Percentiles rank a stretch among this genome's conserved stretches.
Conservation (phyloP, 495 filamentous ascomycete species). For the Trichoderma reesei region DNA sequence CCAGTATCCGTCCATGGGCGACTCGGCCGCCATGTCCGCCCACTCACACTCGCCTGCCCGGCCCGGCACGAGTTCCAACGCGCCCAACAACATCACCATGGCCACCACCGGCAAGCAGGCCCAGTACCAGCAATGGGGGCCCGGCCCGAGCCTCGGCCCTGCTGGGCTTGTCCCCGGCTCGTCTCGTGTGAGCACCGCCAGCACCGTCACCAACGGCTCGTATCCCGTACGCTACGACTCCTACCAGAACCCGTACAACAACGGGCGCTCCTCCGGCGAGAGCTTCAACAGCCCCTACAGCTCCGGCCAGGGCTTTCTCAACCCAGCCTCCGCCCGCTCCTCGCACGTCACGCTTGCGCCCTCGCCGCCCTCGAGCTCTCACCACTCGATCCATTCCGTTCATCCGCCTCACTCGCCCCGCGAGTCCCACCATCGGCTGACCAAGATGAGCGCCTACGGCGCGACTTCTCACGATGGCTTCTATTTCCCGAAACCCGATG, state of each 20-base stretch:
- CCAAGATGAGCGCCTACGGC: constrained; percentile 38
- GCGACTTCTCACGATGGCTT: constrained; percentile 47
- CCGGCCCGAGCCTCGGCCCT: constrained; percentile 19
- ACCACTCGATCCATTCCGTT: constrained; percentile 14
- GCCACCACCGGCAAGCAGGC: constrained; percentile 59
- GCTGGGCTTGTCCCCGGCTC: background rate
- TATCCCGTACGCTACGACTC: constrained; percentile 54
- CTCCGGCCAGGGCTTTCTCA: constrained; percentile 2
- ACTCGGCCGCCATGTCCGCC: constrained; percentile 38
- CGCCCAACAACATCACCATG: constrained; percentile 48
- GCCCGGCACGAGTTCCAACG: constrained; percentile 38
- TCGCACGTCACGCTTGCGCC: constrained; percentile 42
- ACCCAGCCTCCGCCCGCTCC: constrained; percentile 50
- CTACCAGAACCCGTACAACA: constrained; percentile 37
- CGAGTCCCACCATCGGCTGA: constrained; percentile 38
- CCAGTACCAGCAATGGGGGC: constrained; percentile 65
- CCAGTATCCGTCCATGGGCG: constrained; percentile 69
- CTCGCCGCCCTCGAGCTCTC: constrained; percentile 40
- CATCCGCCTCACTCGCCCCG: constrained; percentile 26
- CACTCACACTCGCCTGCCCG: constrained; percentile 57
- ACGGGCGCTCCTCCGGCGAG: background rate
- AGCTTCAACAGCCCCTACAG: constrained; percentile 28
- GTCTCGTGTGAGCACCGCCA: constrained; percentile 41
- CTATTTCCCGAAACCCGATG: constrained; percentile 57
- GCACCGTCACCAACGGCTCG: constrained; percentile 32